Percentiles rank a stretch among this genome's conserved stretches.
Conservation (phyloP, 116 monocot genomes). For the Posidonia oceanica region DNA sequence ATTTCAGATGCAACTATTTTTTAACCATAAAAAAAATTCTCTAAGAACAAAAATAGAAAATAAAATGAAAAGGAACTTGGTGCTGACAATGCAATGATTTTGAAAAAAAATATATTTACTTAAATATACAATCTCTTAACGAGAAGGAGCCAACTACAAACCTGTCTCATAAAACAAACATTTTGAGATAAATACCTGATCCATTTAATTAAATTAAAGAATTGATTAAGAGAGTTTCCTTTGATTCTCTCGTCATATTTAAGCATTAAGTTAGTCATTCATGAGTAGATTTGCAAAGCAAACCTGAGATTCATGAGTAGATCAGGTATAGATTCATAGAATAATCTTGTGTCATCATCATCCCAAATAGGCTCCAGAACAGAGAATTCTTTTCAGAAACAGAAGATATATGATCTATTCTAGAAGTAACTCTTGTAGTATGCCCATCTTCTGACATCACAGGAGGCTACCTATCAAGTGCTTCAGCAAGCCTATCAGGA, state of each 20-base stretch:
- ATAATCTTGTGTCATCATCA: conserved; percentile 89
- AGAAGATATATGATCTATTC: conserved; percentile 48
- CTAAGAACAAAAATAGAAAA: no score
- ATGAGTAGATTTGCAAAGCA: not conserved
- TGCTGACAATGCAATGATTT: no score
- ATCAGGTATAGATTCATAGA: conserved; percentile 97
- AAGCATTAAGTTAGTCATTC: not conserved
- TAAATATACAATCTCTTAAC: no score
- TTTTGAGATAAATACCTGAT: not conserved
- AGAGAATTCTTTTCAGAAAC: conserved; percentile 62
- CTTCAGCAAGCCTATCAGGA: conserved; percentile 74
- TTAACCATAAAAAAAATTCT: no score
- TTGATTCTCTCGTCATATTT: no score
- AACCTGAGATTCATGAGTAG: no score
- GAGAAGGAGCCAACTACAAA: no score
- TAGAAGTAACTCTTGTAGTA: conserved; percentile 76
- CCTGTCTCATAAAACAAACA: conserved; percentile 8
- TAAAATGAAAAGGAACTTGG: no score
- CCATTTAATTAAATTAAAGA: not conserved
- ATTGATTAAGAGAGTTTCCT: no score
- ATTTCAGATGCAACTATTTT: not conserved
- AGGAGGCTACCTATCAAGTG: conserved; percentile 91
- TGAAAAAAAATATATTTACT: no score
- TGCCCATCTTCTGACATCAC: conserved; percentile 96
- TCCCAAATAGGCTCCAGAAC: conserved; percentile 89